A percentile compares a stretch with the other conserved stretches of the same genome.
Conservation (phyloP, 2,329 filamentous ascomycete species). For the Colletotrichum melonis region DNA sequence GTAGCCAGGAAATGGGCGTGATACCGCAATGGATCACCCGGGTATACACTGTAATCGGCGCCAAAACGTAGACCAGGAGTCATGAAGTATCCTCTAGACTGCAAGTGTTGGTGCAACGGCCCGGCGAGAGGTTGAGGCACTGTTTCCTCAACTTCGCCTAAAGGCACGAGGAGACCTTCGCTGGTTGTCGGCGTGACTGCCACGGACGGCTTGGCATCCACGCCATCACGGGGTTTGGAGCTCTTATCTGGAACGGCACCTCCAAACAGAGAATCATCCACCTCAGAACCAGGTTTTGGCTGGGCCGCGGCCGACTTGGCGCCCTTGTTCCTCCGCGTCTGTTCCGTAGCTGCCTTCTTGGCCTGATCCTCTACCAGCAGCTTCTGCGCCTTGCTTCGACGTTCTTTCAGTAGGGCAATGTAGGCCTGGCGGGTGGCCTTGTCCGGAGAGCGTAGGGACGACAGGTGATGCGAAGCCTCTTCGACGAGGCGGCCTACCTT, state of each 20-base stretch:
- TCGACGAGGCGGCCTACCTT: conserved; percentile 84
- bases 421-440: conserved; percentile 71
- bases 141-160: conserved; percentile 29
- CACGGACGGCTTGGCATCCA: conserved; percentile 30
- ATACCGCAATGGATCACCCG: conserved; percentile 92
- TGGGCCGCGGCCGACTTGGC: neutral
- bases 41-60: conserved; percentile 93
- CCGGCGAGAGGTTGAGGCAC: conserved; percentile 38
- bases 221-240: neutral
- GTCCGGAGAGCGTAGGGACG: conserved; percentile 69
- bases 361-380: conserved; percentile 53
- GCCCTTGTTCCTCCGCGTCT: conserved; percentile 40
- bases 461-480: conserved; percentile 77
- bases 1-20: conserved; percentile 94
- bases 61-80: conserved; percentile 95
- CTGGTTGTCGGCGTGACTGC: conserved; percentile 51
- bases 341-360: conserved; percentile 45
- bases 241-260: neutral
- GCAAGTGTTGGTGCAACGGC: conserved; percentile 83
- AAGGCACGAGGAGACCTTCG: conserved; percentile 42
- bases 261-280: neutral
- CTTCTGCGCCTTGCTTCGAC: conserved; percentile 55
- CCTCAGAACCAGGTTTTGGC: neutral
- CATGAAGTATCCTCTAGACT: conserved; percentile 84
- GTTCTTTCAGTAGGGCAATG: conserved; percentile 64